Base-by-base conservation (phyloP, 495 filamentous ascomycete genomes). In the Elaphomyces granulatus region DNA sequence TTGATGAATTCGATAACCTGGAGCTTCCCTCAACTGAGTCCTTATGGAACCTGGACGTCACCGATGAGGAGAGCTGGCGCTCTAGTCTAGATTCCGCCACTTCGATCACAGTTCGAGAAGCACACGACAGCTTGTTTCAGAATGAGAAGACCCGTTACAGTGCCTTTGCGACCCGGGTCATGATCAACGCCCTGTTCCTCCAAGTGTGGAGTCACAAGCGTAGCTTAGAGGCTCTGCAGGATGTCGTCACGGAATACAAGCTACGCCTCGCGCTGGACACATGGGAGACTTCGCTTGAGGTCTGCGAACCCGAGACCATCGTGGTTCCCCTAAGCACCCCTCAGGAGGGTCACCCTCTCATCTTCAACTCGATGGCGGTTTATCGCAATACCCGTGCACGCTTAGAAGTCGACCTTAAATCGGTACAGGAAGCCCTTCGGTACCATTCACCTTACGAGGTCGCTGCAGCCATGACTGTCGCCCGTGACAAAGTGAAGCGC, bases 151-250 rank as follows among this genome's bases (percentile, higher is more conserved):
- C 86, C 15, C 82, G 82, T 45, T 98, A 96, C 68, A 95, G 88
- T 56, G 92, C 90, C 8, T 96, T 96, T 58, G 88, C 87, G 2
- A 94, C 92, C 3, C 86, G 90, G 38, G 84, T 96, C 50, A 86
- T 98, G 79, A 98, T 98, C 72, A 98, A 96, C 56, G 87, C 92
- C 3, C 75, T 98, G 42, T 98, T 96, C 73, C 71, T 98, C 41
- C 90, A 95, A 53, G 90, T 98, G 3, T 98, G 88, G 90, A 90
- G 87, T 54, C 85, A 95, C 64, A 94, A 95, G 73, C 83, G 90
- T 45, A 94, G 83, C 60, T 87, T 88, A 32, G 88, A 95, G 59
- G 86, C 87, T 34, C 67, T 94, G 37, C 90, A 95, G 57, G 88
- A 94, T 58, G 87, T 95, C 35, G 87, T 95, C 8, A 93, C 88